These are phyloP conservation scores for Cladosporium sp. DNA, from an alignment of 2,329 filamentous ascomycete species.

Conservation along the genomic window DNA sequence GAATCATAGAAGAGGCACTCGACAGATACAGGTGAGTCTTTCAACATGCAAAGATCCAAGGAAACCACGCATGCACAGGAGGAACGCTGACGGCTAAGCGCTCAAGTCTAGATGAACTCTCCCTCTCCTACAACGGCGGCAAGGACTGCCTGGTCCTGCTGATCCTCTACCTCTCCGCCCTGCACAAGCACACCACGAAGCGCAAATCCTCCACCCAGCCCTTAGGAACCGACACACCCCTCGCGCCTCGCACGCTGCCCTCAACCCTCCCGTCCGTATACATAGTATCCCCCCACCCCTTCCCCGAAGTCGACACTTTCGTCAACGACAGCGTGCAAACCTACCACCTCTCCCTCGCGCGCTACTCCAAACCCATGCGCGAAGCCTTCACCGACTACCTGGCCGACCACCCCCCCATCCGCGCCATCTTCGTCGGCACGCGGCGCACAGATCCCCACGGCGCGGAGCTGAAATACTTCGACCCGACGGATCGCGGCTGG, in stretches of 20 bases:
- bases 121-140: slow-evolving; percentile 93
- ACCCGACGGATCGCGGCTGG: slow-evolving; percentile 84
- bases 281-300: slow-evolving; percentile 79
- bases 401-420: slow-evolving; percentile 56
- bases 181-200: slow-evolving; percentile 38
- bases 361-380: slow-evolving; percentile 75
- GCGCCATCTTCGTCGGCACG: slow-evolving; percentile 82
- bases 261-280: slow-evolving; percentile 76
- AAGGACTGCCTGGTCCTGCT: slow-evolving; percentile 96
- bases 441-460: slow-evolving; percentile 90
- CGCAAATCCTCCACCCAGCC: slow-evolving; percentile 22
- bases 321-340: slow-evolving; percentile 59
- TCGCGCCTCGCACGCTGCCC: slow-evolving; percentile 22
- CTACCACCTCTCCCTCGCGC: slow-evolving; percentile 72
- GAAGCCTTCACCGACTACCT: slow-evolving; percentile 76
- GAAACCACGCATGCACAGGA: background rate
- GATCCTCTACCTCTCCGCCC: slow-evolving; percentile 71
- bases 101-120: slow-evolving; percentile 67
- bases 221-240: slow-evolving; percentile 22
- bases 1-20: slow-evolving; percentile 70
- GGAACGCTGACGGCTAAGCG: slow-evolving; percentile 1
- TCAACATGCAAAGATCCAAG: too few relatives aligned
- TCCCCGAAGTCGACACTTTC: slow-evolving; percentile 80
- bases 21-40: slow-evolving; percentile 68
- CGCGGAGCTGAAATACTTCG: slow-evolving; percentile 71